Percentiles rank a stretch among this genome's conserved stretches.
phyloP scores from a whole-genome alignment of 805 yeast genomes.

The Candida suzukii region DNA sequence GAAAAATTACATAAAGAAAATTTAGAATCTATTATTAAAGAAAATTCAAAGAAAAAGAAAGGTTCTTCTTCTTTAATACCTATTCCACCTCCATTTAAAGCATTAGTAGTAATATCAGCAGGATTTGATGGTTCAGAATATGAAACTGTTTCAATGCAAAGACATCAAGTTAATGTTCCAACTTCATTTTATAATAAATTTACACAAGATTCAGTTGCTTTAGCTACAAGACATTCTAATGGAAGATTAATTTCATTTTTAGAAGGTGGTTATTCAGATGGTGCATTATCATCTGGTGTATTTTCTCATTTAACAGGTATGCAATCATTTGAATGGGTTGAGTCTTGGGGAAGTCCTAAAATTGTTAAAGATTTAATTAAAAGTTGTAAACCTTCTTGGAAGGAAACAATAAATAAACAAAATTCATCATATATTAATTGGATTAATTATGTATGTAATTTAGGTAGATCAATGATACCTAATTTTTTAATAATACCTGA shows the following conservation, averaged over 20 bases:
- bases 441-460: slow-evolving; percentile 34
- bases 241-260: slow-evolving; percentile 62
- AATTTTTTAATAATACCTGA: neutral
- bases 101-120: slow-evolving; percentile 68
- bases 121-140: slow-evolving; percentile 86
- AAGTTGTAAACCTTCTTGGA: slow-evolving; percentile 67
- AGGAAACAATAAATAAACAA: too few species aligned
- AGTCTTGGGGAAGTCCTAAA: slow-evolving; percentile 55
- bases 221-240: slow-evolving; percentile 51
- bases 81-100: slow-evolving; percentile 37
- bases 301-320: slow-evolving; percentile 74
- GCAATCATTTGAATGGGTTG: slow-evolving; percentile 49
- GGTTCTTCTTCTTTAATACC: slow-evolving; percentile 23
- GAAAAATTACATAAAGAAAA: slow-evolving; percentile 33
- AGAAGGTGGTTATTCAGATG: slow-evolving; percentile 86
- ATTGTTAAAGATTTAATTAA: slow-evolving; percentile 58
- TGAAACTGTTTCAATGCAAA: slow-evolving; percentile 78
- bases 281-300: slow-evolving; percentile 72
- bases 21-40: slow-evolving; percentile 2
- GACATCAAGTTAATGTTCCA: slow-evolving; percentile 78
- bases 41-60: slow-evolving; percentile 5
- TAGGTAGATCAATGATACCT: slow-evolving; percentile 52
- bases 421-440: neutral
- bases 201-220: slow-evolving; percentile 62
- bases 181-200: slow-evolving; percentile 69